phyloP scores from a whole-genome alignment of 2,329 filamentous ascomycete genomes.

The Colletotrichum sp. region DNA sequence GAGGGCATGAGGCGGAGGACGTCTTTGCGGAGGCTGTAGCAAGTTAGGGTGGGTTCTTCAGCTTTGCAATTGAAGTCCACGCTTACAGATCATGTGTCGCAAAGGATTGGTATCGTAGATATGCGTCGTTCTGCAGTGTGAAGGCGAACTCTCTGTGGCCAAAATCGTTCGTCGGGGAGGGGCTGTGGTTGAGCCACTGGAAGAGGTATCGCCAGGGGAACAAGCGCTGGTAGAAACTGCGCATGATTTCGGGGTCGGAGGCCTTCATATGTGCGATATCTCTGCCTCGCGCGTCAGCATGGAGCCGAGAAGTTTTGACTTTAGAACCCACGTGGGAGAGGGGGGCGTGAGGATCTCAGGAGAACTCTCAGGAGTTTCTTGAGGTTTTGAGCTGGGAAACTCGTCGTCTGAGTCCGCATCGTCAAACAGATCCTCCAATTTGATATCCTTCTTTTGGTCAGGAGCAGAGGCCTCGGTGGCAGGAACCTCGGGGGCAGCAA shows the following conservation, averaged over 20 bases:
- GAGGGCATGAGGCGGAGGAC: slow-evolving; percentile 86
- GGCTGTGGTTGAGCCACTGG: slow-evolving; percentile 96
- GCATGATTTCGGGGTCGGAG: slow-evolving; percentile 84
- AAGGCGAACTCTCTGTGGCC: slow-evolving; percentile 94
- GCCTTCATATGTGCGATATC: slow-evolving; percentile 45
- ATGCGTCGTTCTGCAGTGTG: slow-evolving; percentile 89
- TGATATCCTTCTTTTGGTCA: slow-evolving; percentile 48
- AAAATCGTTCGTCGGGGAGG: slow-evolving; percentile 85
- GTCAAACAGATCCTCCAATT: slow-evolving; percentile 63
- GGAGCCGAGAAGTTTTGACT: too few relatives aligned
- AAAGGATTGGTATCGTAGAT: slow-evolving; percentile 85
- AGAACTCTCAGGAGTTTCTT: slow-evolving; percentile 45
- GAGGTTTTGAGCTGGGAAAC: slow-evolving; percentile 54
- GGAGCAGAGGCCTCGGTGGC: slow-evolving; percentile 28
- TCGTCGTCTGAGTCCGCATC: slow-evolving; percentile 66
- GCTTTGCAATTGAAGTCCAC: background rate
- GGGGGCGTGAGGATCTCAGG: slow-evolving; percentile 37
- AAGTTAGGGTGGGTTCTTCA: background rate
- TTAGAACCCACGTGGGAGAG: slow-evolving; percentile 45
- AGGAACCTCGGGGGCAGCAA: slow-evolving; percentile 18
- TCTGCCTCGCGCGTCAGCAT: slow-evolving; percentile 23
- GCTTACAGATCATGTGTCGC: slow-evolving; percentile 56
- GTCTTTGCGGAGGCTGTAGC: slow-evolving; percentile 79
- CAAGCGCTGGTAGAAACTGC: slow-evolving; percentile 91
- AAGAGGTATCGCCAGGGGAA: slow-evolving; percentile 96